phyloP scores from a whole-genome alignment of 805 yeast genomes.

The Brettanomyces bruxellensis region DNA sequence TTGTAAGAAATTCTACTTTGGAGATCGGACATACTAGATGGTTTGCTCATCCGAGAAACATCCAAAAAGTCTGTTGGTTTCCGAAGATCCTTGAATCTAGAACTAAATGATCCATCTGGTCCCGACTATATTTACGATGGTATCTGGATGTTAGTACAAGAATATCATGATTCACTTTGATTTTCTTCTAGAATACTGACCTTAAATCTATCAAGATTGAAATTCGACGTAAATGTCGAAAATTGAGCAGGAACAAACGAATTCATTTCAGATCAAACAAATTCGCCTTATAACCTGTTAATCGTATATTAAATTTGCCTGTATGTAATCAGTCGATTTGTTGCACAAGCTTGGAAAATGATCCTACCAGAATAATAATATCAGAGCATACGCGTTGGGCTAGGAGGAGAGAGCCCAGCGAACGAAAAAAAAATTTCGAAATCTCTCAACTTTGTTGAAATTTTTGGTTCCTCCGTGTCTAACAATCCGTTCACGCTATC shows the following conservation, averaged over 20 bases:
- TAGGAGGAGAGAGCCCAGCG: too few species aligned
- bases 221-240: slow-evolving; percentile 23
- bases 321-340: too few species aligned
- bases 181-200: slow-evolving; percentile 10
- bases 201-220: slow-evolving; percentile 25
- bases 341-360: too few species aligned
- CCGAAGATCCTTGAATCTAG: slow-evolving; percentile 58
- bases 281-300: too few species aligned
- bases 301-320: too few species aligned
- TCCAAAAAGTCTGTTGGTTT: slow-evolving; percentile 91
- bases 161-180: not conserved
- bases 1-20: slow-evolving; percentile 82
- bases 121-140: too few species aligned
- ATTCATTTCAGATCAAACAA: slow-evolving; percentile 9
- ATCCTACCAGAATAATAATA: too few species aligned
- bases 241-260: slow-evolving; percentile 30
- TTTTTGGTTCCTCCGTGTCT: too few species aligned
- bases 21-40: slow-evolving; percentile 69
- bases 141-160: slow-evolving; percentile 14
- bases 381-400: too few species aligned
- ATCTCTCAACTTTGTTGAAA: too few species aligned
- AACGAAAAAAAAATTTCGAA: too few species aligned
- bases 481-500: too few species aligned
- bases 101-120: slow-evolving; percentile 36
- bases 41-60: slow-evolving; percentile 73